A percentile compares a stretch with the other conserved stretches of the same genome.
These are phyloP conservation scores for Cystobasidium sp. DNA, from an alignment of 1,284 basidiomycete species.

Conservation along the genomic window DNA sequence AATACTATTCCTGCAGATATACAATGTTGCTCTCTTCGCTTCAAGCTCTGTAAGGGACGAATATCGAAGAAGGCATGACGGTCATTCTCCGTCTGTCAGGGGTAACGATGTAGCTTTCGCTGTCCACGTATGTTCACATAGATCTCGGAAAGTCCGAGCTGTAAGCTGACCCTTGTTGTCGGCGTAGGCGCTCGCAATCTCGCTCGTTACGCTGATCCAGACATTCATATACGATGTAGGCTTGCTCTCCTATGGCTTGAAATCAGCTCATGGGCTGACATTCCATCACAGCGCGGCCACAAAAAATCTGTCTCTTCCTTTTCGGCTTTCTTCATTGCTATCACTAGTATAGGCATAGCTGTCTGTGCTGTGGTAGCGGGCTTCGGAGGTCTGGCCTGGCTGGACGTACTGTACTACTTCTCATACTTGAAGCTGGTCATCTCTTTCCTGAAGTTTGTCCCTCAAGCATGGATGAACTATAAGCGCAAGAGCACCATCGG, in stretches of 20 bases:
- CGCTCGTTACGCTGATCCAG: conserved; percentile 45
- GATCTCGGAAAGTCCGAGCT: too few relatives aligned
- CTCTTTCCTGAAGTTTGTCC: conserved; percentile 56
- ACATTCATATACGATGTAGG: conserved; percentile 64
- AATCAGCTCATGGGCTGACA: not conserved
- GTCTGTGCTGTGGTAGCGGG: conserved; percentile 76
- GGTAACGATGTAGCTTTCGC: conserved; percentile 59
- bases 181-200: conserved; percentile 46
- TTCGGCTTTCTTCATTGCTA: conserved; percentile 33
- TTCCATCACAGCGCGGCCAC: conserved; percentile 28
- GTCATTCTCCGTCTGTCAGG: conserved; percentile 58
- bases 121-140: conserved; percentile 54
- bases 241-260: not conserved
- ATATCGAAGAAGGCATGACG: conserved; percentile 57
- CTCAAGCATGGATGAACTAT: conserved; percentile 57
- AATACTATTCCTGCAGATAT: conserved; percentile 49
- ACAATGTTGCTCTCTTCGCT: conserved; percentile 57
- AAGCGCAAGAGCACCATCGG: conserved; percentile 55
- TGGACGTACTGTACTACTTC: conserved; percentile 53
- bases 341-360: conserved; percentile 67
- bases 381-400: conserved; percentile 64
- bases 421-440: conserved; percentile 57
- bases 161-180: not conserved
- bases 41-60: conserved; percentile 55
- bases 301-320: conserved; percentile 19